Base-by-base conservation (phyloP, 139 green algal species). In the Chlamydomonas sp. region DNA sequence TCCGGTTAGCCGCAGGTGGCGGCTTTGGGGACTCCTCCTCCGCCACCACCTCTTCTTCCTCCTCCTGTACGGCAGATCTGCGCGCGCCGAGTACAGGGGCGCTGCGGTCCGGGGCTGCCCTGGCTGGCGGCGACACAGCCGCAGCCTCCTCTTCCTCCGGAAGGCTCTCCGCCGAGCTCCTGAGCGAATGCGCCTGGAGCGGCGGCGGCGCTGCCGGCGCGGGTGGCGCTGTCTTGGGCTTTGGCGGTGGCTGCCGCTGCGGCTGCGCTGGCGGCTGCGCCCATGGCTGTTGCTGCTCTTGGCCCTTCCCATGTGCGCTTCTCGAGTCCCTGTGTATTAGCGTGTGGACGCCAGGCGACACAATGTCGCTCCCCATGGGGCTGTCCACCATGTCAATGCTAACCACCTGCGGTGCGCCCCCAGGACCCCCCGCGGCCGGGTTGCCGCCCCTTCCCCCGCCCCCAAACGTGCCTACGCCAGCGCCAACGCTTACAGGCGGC, bases 371-470 rank as follows among this genome's bases (percentile, higher is more conserved):
- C 17, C 68, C 80, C 2, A 63, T 63, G 18, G 80, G 68, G 59
- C 80, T 85, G 18, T 86, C 82, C 71, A 71, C 79, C 82, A 86
- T 74, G 1, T 86, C 82, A 14, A 86, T 79, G 58, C 67, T 79
- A 10, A 49, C 71, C 0, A 86, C 72, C 18, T 78, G 57, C 67
- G 58, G 49, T 49, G 31, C 31, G 31, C 31, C 31, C 31, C 31
- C 31, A 49, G 31, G 31, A 49, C 31, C 31, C 31, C 31, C 31
- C 31, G 31, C 31, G 31, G 31, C 31, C 31, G 31, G 31, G 31
- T 49, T 0, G 31, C 31, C 31, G 31, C 31, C 31, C 31, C 31
- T 49, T 49, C 31, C 31, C 31, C 31, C 31, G 31, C 31, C 31
- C 31, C 31, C 31, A 49, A 49, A 49, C 31, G 31, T 49, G 31